Conservation (phyloP, 768 basidiomycete genomes). For the Punctularia strigosozonata region DNA sequence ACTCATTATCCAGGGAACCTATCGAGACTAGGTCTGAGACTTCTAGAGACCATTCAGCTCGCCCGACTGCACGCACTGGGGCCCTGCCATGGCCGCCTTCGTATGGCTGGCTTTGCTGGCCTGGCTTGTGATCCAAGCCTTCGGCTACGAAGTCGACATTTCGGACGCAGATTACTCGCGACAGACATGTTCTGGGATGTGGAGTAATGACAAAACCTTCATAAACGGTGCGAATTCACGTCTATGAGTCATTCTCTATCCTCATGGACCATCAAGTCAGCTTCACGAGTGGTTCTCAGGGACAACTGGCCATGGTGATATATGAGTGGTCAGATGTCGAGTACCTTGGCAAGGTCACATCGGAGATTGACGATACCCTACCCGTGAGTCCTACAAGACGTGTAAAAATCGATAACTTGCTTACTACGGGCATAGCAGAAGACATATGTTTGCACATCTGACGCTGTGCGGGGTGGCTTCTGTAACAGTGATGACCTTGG, state of each 20-base stretch:
- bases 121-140: slow-evolving; percentile 22
- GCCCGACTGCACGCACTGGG: not conserved
- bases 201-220: slow-evolving; percentile 63
- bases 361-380: slow-evolving; percentile 36
- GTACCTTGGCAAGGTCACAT: slow-evolving; percentile 69
- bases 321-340: slow-evolving; percentile 90
- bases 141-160: slow-evolving; percentile 54
- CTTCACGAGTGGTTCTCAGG: slow-evolving; percentile 67
- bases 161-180: slow-evolving; percentile 71
- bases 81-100: not conserved
- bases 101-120: slow-evolving; percentile 3
- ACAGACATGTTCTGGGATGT: slow-evolving; percentile 96
- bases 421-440: slow-evolving; percentile 43
- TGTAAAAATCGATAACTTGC: slow-evolving; percentile 1
- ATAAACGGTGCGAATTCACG: slow-evolving; percentile 57
- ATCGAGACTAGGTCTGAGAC: too few relatives aligned
- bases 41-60: not conserved
- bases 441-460: slow-evolving; percentile 88
- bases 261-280: slow-evolving; percentile 41
- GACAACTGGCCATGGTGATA: slow-evolving; percentile 87
- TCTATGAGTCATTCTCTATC: too few relatives aligned
- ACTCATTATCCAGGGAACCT: too few relatives aligned
- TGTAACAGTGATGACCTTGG: slow-evolving; percentile 67
- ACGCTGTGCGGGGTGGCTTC: slow-evolving; percentile 56
- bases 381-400: too few relatives aligned